A percentile compares a stretch with the other conserved stretches of the same genome.
Evolutionary conservation across 495 filamentous ascomycete genomes (phyloP).

Genomic region (Talaromyces thailandensis): DNA sequence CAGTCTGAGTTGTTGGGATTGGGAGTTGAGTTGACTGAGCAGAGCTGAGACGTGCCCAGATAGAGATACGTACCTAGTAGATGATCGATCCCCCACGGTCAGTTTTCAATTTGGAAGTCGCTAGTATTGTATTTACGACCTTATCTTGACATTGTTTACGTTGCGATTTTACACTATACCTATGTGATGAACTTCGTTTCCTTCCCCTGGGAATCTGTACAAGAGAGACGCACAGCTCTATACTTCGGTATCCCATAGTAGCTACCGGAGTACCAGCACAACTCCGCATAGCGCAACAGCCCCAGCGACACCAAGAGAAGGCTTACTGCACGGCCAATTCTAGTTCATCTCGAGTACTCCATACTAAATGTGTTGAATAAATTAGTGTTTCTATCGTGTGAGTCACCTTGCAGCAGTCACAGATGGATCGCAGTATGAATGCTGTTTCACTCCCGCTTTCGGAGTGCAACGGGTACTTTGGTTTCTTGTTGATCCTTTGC

Average conservation of each 20-base stretch:
- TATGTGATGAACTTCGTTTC: background rate
- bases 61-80: too few species aligned
- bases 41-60: background rate
- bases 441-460: background rate
- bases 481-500: background rate
- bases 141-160: background rate
- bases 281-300: background rate
- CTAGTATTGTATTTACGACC: background rate
- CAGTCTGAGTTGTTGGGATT: background rate
- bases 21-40: background rate
- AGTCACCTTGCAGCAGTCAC: too few species aligned
- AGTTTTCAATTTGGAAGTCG: background rate
- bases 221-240: background rate
- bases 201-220: background rate
- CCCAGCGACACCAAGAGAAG: background rate
- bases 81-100: background rate
- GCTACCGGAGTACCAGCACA: background rate
- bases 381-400: background rate
- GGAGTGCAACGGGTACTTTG: background rate
- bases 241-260: background rate
- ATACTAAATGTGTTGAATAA: background rate
- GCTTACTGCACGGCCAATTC: background rate
- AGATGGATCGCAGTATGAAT: too few species aligned
- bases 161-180: background rate
- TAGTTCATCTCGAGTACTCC: background rate